These are phyloP conservation scores for Naganishia randhawae DNA, from an alignment of 768 basidiomycete species.

Conservation along the genomic window DNA sequence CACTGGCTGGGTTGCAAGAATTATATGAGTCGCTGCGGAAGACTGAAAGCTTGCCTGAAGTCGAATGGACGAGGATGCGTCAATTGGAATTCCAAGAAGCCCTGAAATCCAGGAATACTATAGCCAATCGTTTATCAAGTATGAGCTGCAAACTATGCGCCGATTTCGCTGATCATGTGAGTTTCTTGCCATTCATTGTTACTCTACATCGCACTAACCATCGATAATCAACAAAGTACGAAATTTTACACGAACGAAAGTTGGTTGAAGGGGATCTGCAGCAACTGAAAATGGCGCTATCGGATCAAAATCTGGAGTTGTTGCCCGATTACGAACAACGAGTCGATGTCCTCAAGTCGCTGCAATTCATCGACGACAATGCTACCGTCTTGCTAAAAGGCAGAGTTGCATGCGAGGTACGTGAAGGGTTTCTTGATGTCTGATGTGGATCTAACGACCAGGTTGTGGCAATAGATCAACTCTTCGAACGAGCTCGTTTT, in stretches of 20 bases:
- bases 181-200: slow-evolving; percentile 48
- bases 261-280: slow-evolving; percentile 70
- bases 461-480: slow-evolving; percentile 68
- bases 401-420: slow-evolving; percentile 93
- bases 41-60: slow-evolving; percentile 60
- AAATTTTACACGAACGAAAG: slow-evolving; percentile 68
- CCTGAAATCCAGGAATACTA: slow-evolving; percentile 60
- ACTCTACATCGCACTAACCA: neutral
- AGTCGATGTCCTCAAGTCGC: slow-evolving; percentile 79
- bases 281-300: slow-evolving; percentile 74
- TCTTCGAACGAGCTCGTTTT: slow-evolving; percentile 94
- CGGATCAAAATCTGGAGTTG: slow-evolving; percentile 93
- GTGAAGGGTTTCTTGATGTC: slow-evolving; percentile 22
- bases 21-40: slow-evolving; percentile 58
- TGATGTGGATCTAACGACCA: neutral
- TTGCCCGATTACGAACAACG: slow-evolving; percentile 96
- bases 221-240: slow-evolving; percentile 60
- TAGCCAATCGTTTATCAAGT: slow-evolving; percentile 55
- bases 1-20: slow-evolving; percentile 56
- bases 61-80: slow-evolving; percentile 77
- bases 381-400: slow-evolving; percentile 94
- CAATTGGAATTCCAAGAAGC: slow-evolving; percentile 82
- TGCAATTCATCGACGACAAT: slow-evolving; percentile 92
- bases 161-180: slow-evolving; percentile 71
- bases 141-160: slow-evolving; percentile 60